A percentile compares a stretch with the other conserved stretches of the same genome.
phyloP scores from a whole-genome alignment of 306 rosid species.

The Cicer judaicum region DNA sequence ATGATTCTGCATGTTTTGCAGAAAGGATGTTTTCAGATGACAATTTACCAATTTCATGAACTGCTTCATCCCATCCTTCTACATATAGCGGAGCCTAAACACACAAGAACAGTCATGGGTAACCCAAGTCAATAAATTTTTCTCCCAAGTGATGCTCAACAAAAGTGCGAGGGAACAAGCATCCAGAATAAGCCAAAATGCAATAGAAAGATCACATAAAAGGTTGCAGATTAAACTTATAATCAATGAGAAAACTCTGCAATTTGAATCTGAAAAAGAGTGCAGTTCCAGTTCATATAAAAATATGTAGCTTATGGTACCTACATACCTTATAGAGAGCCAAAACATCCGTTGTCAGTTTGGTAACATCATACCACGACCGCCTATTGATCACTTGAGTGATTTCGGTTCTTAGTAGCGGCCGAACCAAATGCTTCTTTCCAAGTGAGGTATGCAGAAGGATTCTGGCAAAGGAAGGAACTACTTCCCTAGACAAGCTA shows the following conservation, averaged over 20 bases:
- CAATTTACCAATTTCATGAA: slow-evolving; percentile 91
- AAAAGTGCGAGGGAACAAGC: slow-evolving; percentile 25
- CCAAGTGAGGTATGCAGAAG: slow-evolving; percentile 94
- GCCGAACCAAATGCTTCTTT: slow-evolving; percentile 94
- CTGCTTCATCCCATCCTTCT: slow-evolving; percentile 98
- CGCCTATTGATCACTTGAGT: slow-evolving; percentile 91
- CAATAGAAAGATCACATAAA: neutral
- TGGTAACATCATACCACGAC: slow-evolving; percentile 92
- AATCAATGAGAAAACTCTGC: slow-evolving; percentile 14
- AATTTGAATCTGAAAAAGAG: slow-evolving; percentile 16
- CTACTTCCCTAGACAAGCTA: slow-evolving; percentile 92
- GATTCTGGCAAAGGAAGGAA: slow-evolving; percentile 95
- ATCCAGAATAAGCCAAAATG: neutral
- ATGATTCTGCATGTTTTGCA: slow-evolving; percentile 60
- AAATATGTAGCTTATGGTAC: slow-evolving; percentile 20
- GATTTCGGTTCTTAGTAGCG: slow-evolving; percentile 85
- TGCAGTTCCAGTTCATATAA: neutral
- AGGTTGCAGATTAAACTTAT: neutral
- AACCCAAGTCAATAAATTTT: slow-evolving; percentile 32
- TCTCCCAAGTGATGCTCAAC: neutral
- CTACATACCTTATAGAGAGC: slow-evolving; percentile 79
- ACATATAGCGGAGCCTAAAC: slow-evolving; percentile 84
- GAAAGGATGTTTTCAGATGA: slow-evolving; percentile 75
- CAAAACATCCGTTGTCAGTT: slow-evolving; percentile 77
- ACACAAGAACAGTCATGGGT: slow-evolving; percentile 15